Percentiles rank a stretch among this genome's conserved stretches.
Conservation (phyloP, 495 filamentous ascomycete species). For the Platismatia glauca region DNA sequence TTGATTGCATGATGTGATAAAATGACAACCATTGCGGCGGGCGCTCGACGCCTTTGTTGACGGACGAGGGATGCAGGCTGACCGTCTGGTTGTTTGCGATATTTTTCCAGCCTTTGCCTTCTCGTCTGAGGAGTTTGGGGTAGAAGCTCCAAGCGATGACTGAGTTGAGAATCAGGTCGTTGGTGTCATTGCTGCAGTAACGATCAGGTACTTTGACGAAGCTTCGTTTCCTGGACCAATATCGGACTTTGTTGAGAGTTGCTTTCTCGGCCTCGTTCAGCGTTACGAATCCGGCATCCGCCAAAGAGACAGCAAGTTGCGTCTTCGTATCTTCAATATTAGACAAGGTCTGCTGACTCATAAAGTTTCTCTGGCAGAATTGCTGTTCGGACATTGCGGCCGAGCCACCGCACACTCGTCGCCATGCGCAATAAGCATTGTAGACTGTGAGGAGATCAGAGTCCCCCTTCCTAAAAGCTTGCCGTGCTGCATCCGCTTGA, state of each 20-base stretch:
- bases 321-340: conserved; percentile 93
- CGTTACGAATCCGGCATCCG: conserved; percentile 70
- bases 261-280: conserved; percentile 60
- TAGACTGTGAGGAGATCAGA: conserved; percentile 89
- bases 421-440: conserved; percentile 87
- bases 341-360: conserved; percentile 69
- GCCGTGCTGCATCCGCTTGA: conserved; percentile 67
- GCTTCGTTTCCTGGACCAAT: conserved; percentile 50
- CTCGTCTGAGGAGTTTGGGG: conserved; percentile 76
- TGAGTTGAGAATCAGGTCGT: conserved; percentile 65
- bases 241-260: conserved; percentile 50
- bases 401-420: conserved; percentile 61
- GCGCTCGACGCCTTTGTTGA: conserved; percentile 63
- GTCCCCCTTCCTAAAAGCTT: conserved; percentile 70
- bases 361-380: conserved; percentile 88
- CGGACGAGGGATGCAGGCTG: conserved; percentile 71
- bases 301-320: conserved; percentile 71
- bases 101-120: conserved; percentile 86
- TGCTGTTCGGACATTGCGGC: conserved; percentile 60
- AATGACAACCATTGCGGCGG: conserved; percentile 73
- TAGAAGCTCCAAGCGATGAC: conserved; percentile 91
- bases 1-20: conserved; percentile 91
- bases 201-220: conserved; percentile 73
- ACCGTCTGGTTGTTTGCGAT: conserved; percentile 84
- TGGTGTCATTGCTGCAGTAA: conserved; percentile 63